Conservation (phyloP, 2,329 filamentous ascomycete genomes). For the Lomentospora prolificans region DNA sequence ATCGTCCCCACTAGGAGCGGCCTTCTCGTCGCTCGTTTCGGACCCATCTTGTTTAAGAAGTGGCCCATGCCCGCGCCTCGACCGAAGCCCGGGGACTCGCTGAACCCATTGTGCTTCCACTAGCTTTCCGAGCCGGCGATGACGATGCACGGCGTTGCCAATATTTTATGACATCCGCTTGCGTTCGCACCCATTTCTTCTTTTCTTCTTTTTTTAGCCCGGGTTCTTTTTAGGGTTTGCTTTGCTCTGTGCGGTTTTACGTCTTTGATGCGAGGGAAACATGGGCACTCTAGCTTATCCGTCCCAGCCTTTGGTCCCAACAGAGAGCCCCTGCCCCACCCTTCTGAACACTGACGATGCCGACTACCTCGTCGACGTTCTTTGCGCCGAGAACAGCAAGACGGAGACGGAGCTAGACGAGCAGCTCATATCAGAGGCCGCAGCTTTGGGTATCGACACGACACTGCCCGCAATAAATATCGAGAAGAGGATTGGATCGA, state of each 20-base stretch:
- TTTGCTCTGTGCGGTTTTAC: too few species aligned
- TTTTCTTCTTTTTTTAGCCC: too few species aligned
- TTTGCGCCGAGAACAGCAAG: conserved; percentile 21
- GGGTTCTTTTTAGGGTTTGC: too few species aligned
- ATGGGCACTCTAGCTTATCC: neutral
- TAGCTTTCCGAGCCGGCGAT: neutral
- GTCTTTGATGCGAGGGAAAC: too few species aligned
- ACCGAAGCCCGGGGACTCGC: neutral
- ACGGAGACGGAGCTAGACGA: conserved; percentile 31
- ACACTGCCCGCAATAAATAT: conserved; percentile 15
- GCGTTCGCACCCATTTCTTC: too few species aligned
- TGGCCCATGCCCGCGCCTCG: neutral
- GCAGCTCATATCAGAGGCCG: conserved; percentile 24
- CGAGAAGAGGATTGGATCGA: conserved; percentile 27
- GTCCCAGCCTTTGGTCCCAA: neutral
- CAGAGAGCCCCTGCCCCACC: neutral
- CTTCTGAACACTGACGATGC: neutral
- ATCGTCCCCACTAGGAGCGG: neutral
- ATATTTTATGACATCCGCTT: neutral
- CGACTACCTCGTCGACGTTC: conserved; percentile 22
- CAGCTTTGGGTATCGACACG: conserved; percentile 23
- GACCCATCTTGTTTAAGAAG: neutral
- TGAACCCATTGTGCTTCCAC: neutral
- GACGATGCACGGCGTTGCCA: neutral
- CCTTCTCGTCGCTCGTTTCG: neutral